Conservation (phyloP, 495 filamentous ascomycete genomes). For the Tuber aestivum region DNA sequence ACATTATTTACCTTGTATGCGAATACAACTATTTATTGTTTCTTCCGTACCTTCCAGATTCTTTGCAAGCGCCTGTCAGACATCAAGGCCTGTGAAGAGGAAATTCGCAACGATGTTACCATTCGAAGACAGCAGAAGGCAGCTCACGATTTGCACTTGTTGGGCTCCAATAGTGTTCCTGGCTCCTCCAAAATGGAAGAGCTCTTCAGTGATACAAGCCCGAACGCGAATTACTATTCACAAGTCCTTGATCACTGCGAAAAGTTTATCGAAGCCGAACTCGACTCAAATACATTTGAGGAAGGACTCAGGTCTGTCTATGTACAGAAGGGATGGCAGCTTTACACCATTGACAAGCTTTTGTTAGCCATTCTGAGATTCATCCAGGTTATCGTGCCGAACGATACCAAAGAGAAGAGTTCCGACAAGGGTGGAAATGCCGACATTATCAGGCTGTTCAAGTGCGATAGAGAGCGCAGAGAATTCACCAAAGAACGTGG, state of each 20-base stretch:
- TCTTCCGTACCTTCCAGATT: conserved; percentile 84
- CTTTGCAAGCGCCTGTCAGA: conserved; percentile 75
- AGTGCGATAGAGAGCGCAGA: conserved; percentile 54
- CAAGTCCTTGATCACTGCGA: conserved; percentile 65
- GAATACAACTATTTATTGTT: conserved; percentile 83
- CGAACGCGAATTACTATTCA: conserved; percentile 60
- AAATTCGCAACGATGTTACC: conserved; percentile 64
- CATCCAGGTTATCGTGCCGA: conserved; percentile 64
- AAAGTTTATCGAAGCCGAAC: conserved; percentile 63
- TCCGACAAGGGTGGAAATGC: conserved; percentile 71
- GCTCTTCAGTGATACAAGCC: conserved; percentile 64
- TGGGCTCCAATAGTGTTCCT: not conserved
- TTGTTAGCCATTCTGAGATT: conserved; percentile 69
- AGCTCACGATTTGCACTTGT: conserved; percentile 68
- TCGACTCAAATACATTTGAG: conserved; percentile 74
- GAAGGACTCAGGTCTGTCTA: conserved; percentile 86
- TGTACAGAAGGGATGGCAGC: conserved; percentile 75
- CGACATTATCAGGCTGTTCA: conserved; percentile 64
- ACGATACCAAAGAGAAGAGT: conserved; percentile 86
- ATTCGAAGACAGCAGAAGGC: conserved; percentile 66
- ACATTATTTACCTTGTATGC: conserved; percentile 77
- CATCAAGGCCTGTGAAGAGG: conserved; percentile 69
- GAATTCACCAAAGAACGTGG: conserved; percentile 45
- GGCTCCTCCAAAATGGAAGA: conserved; percentile 71
- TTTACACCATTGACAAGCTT: conserved; percentile 85